Base-by-base conservation (phyloP, 352 stramenopile genomes). In the Phytopythium kandeliae region DNA sequence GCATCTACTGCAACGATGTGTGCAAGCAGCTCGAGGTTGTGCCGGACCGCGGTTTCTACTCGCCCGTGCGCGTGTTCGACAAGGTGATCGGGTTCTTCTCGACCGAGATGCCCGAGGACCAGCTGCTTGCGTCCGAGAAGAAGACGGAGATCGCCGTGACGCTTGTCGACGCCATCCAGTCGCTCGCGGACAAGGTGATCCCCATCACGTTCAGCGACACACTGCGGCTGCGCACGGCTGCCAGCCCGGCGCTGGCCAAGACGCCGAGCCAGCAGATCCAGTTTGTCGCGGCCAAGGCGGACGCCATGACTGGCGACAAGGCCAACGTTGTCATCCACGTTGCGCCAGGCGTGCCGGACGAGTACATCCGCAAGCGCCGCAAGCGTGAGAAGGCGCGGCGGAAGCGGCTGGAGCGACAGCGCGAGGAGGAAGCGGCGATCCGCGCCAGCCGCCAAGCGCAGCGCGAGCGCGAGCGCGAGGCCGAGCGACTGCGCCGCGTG, bases 71-170 rank as follows among this genome's bases (percentile, higher is more conserved):
- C 4, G 82, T 93, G 34, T 86, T 80, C 47, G 82, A 95, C 34
- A 79, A 79, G 17, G 62, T 82, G 0, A 80, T 95, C 43, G 85
- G 85, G 1, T 71, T 80, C 19, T 92, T 95, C 55, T 93, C 76
- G 11, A 93, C 82, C 0, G 85, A 95, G 45, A 78, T 92, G 62
- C 60, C 64, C 17, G 85, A 95, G 63, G 85, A 95, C 31, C 80
- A 92, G 48, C 63, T 92, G 16, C 65, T 92, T 7, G 25, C 69
- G 22, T 91, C 74, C 0, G 85, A 95, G 56, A 95, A 95, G 63
- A 95, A 95, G 54, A 92, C 85, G 0, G 85, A 95, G 57, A 89
- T 95, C 25, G 80, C 73, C 6, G 83, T 92, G 34, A 86, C 80
- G n/a, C 65, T 93, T 36, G 85, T 92, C 11, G 79, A 95, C 53